A percentile compares a stretch with the other conserved stretches of the same genome.
Conservation (phyloP, 1,284 basidiomycete genomes). For the Trichosporon sp. region DNA sequence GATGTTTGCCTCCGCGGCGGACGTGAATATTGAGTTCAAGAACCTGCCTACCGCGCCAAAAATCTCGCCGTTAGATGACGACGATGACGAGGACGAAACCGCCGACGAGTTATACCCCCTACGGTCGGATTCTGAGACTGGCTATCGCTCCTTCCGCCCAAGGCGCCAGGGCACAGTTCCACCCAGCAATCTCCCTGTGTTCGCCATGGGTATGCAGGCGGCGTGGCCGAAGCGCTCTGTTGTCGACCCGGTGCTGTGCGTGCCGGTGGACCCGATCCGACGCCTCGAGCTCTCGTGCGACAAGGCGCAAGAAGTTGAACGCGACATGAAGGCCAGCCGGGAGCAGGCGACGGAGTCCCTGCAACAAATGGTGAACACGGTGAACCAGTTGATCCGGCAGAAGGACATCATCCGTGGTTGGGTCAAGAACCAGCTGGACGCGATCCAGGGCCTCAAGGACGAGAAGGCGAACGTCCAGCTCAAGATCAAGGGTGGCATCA, state of each 20-base stretch:
- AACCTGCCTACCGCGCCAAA: constrained; percentile 10
- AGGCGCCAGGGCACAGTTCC: constrained; percentile 15
- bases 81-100: constrained; percentile 8
- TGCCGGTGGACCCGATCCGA: constrained; percentile 27
- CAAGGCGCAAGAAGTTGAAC: constrained; percentile 9
- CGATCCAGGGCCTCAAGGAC: constrained; percentile 8
- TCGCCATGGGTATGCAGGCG: constrained; percentile 15
- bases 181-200: constrained; percentile 13
- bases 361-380: constrained; percentile 23
- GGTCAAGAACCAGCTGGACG: constrained; percentile 22
- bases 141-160: background rate
- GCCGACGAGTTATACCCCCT: constrained; percentile 7
- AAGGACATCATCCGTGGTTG: constrained; percentile 30
- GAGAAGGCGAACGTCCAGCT: constrained; percentile 7
- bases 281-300: constrained; percentile 26
- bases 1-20: constrained; percentile 26
- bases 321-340: constrained; percentile 10
- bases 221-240: constrained; percentile 31
- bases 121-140: background rate
- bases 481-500: constrained; percentile 18
- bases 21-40: constrained; percentile 29
- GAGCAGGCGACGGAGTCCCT: constrained; percentile 13
- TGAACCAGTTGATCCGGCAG: constrained; percentile 27
- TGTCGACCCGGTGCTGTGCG: constrained; percentile 27
- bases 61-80: background rate